Evolutionary conservation across 176 grass and related monocot genomes (phyloP), one percentile per base, ranked within the genome.

Genomic region (Pharus latifolius): DNA sequence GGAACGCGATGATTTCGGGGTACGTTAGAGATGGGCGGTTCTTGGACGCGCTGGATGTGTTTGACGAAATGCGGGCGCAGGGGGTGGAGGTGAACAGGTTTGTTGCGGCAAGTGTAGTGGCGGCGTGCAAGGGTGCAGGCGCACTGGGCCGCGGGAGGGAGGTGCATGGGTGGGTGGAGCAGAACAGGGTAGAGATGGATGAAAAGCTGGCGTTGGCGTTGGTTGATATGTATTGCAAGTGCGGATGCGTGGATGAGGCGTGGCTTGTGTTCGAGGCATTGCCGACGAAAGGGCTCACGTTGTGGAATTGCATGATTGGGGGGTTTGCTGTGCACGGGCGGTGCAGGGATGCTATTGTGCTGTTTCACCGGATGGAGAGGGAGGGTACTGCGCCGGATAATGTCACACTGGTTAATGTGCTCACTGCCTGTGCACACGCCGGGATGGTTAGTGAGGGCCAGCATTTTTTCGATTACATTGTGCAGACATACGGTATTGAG

Each of bases 151-250:
- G 74, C 17, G 88, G 92, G 16, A 49, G 64, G 73, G 85, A 84
- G 77, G 85, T 96, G 59, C 88, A 92, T 80, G 37, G 37, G 23
- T 78, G 82, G 81, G 77, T 83, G 49, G 49, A 83, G 35, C 63
- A 23, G 67, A 78, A 27, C 25, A 55, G 88, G 54, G 71, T 96
- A 30, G 8, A 67, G 59, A 42, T 92, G 70, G 88, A 92, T 28
- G 70, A 40, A 4, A 96, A 89, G 75, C 75, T 96, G 8, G 83
- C 83, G 0, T 87, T 83, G 0, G 77, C 93, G 2, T 57, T 96
- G 47, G 42, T 96, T 0, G 89, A 96, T 73, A 96, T 96, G 93
- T 92, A 96, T 47, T 96, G 93, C 76, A 96, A 96, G 50, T 92
- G 93, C 3, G 88, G 93, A 38, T 87, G 76, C 51, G 38, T 89